Evolutionary conservation across 2,329 filamentous ascomycete genomes (phyloP), one percentile per base, ranked within the genome.

Genomic region (Aspergillus amoenus): DNA sequence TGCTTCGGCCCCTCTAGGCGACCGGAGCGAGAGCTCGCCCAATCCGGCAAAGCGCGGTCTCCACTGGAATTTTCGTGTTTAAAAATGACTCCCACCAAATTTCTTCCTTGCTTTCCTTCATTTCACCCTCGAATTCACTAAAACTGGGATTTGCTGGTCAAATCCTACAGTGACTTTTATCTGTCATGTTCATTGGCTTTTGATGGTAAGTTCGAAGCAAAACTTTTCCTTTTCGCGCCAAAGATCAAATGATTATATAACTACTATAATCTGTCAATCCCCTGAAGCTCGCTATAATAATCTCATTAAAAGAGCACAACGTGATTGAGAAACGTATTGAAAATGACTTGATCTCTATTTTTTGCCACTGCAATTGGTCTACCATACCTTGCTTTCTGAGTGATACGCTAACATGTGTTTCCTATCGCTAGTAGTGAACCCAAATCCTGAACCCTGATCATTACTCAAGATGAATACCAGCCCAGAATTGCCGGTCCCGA

Each of bases 241-340:
- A 39, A 11, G 22, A 67, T 74, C 69, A 74, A 72, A 89, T 89
- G 87, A 89, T 86, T 85, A 85, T 78, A 81, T 71, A 78, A 78
- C 78, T 78, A 76, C 75, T 65, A 76, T 79, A 85, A 90, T 91
- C 88, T 91, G 88, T 91, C 88, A 91, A 90, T 91, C 88, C 86
- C 81, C 88, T 89, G 87, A 90, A 79, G 78, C 78, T 78, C 73
- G 65, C 18, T 58, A 30, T 43, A 67, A 66, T 66, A 65, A 73
- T 72, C 67, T 74, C 67, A 70, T 61, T 53, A 67, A 67, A 37
- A 59, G 72, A 73, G 72, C 69, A 72, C 60, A 32, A 64, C 61
- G 69, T 73, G 71, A 75, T 65, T 76, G 75, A 77, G 73, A 76
- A 77, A 75, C 62, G 73, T 76, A 76, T 70, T 66, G 54, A 68